Conservation (phyloP, 2,329 filamentous ascomycete species). For the Talaromyces sp. region DNA sequence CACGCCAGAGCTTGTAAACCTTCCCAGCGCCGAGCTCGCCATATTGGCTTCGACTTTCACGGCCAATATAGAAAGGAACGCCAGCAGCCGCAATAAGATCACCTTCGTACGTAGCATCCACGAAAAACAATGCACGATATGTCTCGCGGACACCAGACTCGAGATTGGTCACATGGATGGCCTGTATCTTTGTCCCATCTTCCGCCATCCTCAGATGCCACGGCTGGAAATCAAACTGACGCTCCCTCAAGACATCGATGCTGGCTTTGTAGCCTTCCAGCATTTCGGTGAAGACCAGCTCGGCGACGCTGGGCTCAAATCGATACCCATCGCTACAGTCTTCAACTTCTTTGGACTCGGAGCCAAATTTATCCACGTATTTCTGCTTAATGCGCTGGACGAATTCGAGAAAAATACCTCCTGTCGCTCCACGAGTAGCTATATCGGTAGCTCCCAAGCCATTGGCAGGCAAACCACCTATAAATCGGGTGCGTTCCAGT, state of each 20-base stretch:
- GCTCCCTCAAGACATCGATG: not conserved
- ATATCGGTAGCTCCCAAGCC: not conserved
- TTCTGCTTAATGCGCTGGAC: not conserved
- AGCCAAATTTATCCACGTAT: not conserved
- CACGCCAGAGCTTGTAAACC: not conserved
- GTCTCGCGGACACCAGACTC: not conserved
- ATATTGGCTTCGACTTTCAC: not conserved
- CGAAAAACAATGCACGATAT: not conserved
- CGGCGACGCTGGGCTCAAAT: constrained; percentile 1
- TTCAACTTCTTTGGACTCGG: not conserved
- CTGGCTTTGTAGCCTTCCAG: not conserved
- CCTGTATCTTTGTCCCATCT: not conserved
- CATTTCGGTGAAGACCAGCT: not conserved
- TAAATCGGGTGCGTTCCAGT: constrained; percentile 1
- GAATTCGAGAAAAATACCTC: not conserved
- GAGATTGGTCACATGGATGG: not conserved
- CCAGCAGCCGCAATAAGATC: not conserved
- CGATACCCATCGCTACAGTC: constrained; percentile 1
- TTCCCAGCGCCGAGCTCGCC: not conserved
- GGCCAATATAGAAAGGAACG: not conserved
- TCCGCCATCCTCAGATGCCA: not conserved
- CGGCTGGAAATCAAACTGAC: not conserved
- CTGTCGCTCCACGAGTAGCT: not conserved
- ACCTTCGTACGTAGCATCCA: not conserved
- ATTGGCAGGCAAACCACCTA: not conserved